Evolutionary conservation across 495 filamentous ascomycete genomes (phyloP).

Genomic region (Hyaloscypha variabilis): DNA sequence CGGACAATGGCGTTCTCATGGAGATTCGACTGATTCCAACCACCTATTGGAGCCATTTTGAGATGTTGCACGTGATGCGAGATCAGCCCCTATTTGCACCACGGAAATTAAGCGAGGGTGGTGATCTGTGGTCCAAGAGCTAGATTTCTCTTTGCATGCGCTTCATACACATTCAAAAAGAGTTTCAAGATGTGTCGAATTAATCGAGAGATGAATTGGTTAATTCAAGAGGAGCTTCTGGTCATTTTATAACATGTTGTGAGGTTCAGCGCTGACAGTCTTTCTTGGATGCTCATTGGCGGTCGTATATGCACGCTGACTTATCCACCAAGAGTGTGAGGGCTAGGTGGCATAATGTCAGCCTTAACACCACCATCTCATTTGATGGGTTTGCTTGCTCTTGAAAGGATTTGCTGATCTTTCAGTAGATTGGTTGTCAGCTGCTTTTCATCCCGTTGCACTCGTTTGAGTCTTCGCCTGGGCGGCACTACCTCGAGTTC

Average conservation of each 20-base stretch:
- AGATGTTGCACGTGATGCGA: conserved; percentile 3
- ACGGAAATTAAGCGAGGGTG: not conserved
- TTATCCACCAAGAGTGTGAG: not conserved
- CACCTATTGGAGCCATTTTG: conserved; percentile 4
- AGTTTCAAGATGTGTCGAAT: too few species aligned
- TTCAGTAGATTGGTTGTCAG: too few species aligned
- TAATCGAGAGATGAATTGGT: too few species aligned
- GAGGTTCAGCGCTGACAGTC: not conserved
- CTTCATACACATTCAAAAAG: not conserved
- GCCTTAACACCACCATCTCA: not conserved
- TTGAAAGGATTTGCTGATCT: too few species aligned
- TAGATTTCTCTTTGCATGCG: not conserved
- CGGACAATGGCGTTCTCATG: not conserved
- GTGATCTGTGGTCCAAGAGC: not conserved
- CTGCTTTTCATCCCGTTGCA: too few species aligned
- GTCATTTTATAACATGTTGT: not conserved
- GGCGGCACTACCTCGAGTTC: too few species aligned
- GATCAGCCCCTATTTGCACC: not conserved
- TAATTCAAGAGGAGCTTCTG: too few species aligned
- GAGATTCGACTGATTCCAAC: not conserved
- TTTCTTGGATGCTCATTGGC: not conserved
- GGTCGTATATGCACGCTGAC: not conserved
- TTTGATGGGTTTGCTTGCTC: too few species aligned
- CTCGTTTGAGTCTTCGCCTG: too few species aligned
- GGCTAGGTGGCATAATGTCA: not conserved